Conservation (phyloP, 2,329 filamentous ascomycete genomes). For the Pseudogymnoascus sp. region DNA sequence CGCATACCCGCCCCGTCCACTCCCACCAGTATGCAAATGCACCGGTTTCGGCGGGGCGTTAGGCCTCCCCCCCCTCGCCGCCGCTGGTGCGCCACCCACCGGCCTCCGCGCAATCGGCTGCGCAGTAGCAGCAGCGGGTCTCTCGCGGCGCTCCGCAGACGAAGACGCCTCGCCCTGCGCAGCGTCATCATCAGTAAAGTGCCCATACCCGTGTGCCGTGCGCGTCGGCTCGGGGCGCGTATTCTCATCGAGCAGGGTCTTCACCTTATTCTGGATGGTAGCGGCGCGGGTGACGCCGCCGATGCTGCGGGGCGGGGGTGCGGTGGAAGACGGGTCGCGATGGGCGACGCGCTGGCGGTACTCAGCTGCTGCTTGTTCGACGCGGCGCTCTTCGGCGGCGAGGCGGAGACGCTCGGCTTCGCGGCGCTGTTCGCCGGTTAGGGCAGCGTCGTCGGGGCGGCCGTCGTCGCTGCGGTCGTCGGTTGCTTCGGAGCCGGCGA, state of each 20-base stretch:
- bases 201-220: conserved; percentile 85
- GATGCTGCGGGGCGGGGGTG: conserved; percentile 44
- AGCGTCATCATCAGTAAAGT: conserved; percentile 59
- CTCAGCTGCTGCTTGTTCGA: conserved; percentile 81
- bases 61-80: conserved; percentile 35
- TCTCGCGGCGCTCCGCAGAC: conserved; percentile 13
- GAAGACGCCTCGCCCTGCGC: conserved; percentile 16
- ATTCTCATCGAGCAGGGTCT: conserved; percentile 75
- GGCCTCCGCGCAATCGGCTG: conserved; percentile 40
- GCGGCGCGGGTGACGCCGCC: conserved; percentile 59
- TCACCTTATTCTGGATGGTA: conserved; percentile 88
- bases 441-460: conserved; percentile 49
- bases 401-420: conserved; percentile 79
- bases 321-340: conserved; percentile 43
- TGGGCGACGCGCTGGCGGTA: conserved; percentile 70
- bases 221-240: conserved; percentile 51
- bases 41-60: conserved; percentile 54
- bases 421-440: conserved; percentile 81
- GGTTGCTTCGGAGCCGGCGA: conserved; percentile 69
- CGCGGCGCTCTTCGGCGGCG: conserved; percentile 81
- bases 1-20: conserved; percentile 20
- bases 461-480: conserved; percentile 62
- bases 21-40: conserved; percentile 51
- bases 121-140: not conserved
- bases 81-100: conserved; percentile 28